These are phyloP conservation scores for Spinellus fusiger DNA, from an alignment of 192 early-diverging fungal genomes.

Conservation along the genomic window DNA sequence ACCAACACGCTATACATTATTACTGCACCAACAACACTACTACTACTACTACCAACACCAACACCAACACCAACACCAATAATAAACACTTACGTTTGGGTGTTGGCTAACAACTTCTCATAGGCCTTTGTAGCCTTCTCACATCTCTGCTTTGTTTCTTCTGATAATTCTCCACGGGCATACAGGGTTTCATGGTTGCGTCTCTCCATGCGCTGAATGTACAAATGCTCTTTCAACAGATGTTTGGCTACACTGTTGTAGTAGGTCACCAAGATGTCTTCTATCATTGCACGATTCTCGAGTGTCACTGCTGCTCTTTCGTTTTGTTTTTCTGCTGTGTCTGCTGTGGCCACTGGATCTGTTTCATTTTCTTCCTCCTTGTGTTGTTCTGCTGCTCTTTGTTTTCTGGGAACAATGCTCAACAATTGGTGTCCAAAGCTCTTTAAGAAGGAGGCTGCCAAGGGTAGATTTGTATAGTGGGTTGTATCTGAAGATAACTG, in stretches of 20 bases:
- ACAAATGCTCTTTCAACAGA: constrained; percentile 63
- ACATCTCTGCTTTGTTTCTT: constrained; percentile 70
- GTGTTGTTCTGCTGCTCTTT: constrained; percentile 32
- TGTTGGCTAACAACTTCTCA: constrained; percentile 57
- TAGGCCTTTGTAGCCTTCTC: constrained; percentile 62
- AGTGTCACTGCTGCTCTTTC: constrained; percentile 20
- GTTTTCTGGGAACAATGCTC: constrained; percentile 39
- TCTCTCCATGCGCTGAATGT: constrained; percentile 66
- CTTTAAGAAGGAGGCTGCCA: constrained; percentile 48
- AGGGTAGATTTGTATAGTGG: constrained; percentile 48
- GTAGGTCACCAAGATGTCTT: constrained; percentile 54
- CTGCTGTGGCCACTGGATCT: not conserved
- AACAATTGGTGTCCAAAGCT: constrained; percentile 48
- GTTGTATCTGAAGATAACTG: constrained; percentile 32
- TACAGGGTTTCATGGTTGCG: constrained; percentile 78
- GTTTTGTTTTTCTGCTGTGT: constrained; percentile 2
- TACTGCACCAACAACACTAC: too few relatives aligned
- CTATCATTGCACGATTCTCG: constrained; percentile 33
- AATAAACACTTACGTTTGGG: constrained; percentile 34
- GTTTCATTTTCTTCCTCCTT: constrained; percentile 18
- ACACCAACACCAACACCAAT: not conserved
- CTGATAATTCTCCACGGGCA: constrained; percentile 70
- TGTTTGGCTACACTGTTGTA: constrained; percentile 51
- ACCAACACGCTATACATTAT: not conserved
- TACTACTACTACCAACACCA: not conserved